Conservation (phyloP, 176 grass and related monocot species). For the Raddia guianensis region DNA sequence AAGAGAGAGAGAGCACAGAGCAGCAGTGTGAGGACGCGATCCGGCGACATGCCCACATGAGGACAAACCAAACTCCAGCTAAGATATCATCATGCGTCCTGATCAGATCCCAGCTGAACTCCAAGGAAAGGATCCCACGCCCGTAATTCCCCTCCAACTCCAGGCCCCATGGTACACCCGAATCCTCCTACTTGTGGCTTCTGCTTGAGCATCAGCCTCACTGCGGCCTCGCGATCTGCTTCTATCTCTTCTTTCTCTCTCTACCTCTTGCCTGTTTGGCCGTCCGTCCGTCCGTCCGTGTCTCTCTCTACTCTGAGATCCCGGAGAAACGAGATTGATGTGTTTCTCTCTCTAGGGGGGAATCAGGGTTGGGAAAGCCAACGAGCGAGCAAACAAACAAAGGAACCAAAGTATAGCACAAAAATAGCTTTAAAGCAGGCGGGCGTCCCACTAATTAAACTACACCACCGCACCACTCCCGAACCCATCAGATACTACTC, state of each 20-base stretch:
- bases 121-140: neutral
- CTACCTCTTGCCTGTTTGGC: too few relatives aligned
- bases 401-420: slow-evolving; percentile 55
- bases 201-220: too few relatives aligned
- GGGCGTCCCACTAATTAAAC: slow-evolving; percentile 40
- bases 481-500: slow-evolving; percentile 11
- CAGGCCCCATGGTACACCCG: slow-evolving; percentile 10
- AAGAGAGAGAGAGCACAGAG: neutral
- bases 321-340: slow-evolving; percentile 23
- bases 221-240: neutral
- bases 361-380: slow-evolving; percentile 24
- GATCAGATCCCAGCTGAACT: neutral
- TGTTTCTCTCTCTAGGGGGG: neutral
- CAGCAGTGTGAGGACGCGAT: neutral
- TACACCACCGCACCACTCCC: slow-evolving; percentile 37
- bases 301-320: neutral
- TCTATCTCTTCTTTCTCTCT: slow-evolving; percentile 18
- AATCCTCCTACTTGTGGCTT: neutral
- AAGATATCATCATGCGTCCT: slow-evolving; percentile 38
- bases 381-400: slow-evolving; percentile 58
- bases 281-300: too few relatives aligned
- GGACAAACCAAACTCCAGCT: slow-evolving; percentile 70
- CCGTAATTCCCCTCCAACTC: neutral
- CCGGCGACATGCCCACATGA: slow-evolving; percentile 44
- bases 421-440: slow-evolving; percentile 53